phyloP scores from a whole-genome alignment of 2,329 filamentous ascomycete genomes.

The Exophiala aquamarina region DNA sequence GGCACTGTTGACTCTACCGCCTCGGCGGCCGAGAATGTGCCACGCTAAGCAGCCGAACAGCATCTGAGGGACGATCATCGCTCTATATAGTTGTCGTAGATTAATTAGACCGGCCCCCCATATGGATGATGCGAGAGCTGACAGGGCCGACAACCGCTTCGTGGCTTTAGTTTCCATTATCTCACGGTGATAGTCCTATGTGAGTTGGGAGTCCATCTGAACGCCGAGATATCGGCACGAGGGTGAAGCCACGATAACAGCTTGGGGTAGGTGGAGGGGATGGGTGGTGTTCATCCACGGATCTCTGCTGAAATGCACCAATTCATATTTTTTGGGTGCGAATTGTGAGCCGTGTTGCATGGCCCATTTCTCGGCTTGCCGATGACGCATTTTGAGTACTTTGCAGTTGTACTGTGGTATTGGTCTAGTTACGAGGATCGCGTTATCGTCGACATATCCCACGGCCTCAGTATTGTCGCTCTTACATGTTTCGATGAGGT shows the following conservation, averaged over 20 bases:
- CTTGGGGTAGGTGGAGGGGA: slow-evolving; percentile 17
- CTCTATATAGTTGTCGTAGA: slow-evolving; percentile 30
- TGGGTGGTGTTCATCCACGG: slow-evolving; percentile 24
- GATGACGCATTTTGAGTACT: too few species aligned
- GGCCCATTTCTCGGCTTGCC: too few species aligned
- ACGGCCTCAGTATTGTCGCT: too few species aligned
- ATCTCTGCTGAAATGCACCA: too few species aligned
- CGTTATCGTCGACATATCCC: too few species aligned
- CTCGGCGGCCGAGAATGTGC: slow-evolving; percentile 20
- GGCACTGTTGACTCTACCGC: too few species aligned
- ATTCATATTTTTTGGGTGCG: too few species aligned
- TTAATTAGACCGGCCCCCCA: slow-evolving; percentile 27
- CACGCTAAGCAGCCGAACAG: slow-evolving; percentile 32
- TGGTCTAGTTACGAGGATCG: too few species aligned
- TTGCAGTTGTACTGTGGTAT: too few species aligned
- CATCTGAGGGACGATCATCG: slow-evolving; percentile 30
- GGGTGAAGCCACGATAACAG: slow-evolving; percentile 13
- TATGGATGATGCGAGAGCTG: slow-evolving; percentile 27
- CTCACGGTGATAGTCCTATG: slow-evolving; percentile 27
- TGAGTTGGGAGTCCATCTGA: slow-evolving; percentile 27
- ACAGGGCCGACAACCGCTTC: slow-evolving; percentile 27
- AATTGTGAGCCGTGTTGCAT: too few species aligned
- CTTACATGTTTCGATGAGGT: too few species aligned
- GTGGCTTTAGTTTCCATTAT: slow-evolving; percentile 25
- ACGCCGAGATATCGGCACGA: slow-evolving; percentile 28